A percentile compares a stretch with the other conserved stretches of the same genome.
Evolutionary conservation across 352 stramenopile species (phyloP).

Genomic region (Pythium scleroteichum): DNA sequence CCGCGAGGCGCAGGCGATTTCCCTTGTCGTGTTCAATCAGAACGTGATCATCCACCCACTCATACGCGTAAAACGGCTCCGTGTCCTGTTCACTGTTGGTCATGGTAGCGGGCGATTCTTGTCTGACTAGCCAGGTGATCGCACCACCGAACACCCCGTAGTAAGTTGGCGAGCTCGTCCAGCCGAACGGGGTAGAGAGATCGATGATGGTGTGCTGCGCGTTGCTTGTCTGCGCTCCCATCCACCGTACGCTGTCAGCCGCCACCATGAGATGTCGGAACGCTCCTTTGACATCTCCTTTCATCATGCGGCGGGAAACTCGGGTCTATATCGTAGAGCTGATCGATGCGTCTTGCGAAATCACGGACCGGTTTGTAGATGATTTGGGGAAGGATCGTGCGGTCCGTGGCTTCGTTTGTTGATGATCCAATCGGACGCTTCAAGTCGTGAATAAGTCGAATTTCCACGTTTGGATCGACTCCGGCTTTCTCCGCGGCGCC

Average conservation of each 20-base stretch:
- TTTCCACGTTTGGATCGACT: not conserved
- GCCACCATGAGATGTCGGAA: conserved; percentile 1
- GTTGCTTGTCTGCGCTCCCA: not conserved
- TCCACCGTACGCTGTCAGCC: not conserved
- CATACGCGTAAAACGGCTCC: conserved; percentile 23
- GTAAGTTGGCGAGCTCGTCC: conserved; percentile 1
- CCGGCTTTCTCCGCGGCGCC: conserved; percentile 8
- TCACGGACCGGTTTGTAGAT: too few species aligned
- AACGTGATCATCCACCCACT: conserved; percentile 31
- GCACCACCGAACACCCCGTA: not conserved
- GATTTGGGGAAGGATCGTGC: too few species aligned
- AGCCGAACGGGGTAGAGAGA: not conserved
- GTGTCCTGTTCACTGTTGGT: not conserved
- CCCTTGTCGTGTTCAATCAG: conserved; percentile 18
- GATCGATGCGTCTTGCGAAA: too few species aligned
- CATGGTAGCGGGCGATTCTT: too few species aligned
- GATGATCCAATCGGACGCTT: not conserved
- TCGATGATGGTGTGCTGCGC: too few species aligned
- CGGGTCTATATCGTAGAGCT: too few species aligned
- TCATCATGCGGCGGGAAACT: not conserved
- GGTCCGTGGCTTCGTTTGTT: conserved; percentile 5
- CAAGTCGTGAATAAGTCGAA: conserved; percentile 18
- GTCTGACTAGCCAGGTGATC: not conserved
- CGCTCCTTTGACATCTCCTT: conserved; percentile 2
- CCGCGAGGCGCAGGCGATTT: conserved; percentile 1